Conservation (phyloP, 805 yeast genomes). For the Clavispora vitiphila region DNA sequence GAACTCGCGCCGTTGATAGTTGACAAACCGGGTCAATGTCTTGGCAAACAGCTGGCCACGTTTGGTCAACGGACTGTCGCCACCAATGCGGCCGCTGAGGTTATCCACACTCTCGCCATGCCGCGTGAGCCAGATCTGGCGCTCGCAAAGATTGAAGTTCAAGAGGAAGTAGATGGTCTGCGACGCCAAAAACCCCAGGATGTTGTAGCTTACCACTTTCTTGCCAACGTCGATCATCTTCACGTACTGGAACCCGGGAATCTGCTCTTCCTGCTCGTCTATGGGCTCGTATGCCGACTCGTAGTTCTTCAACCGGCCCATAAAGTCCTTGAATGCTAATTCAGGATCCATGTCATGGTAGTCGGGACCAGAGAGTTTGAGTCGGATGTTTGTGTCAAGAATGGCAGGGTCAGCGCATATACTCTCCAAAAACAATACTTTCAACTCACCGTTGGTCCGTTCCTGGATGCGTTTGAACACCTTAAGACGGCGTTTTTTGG, state of each 20-base stretch:
- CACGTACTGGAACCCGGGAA: conserved; percentile 69
- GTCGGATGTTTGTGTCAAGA: conserved; percentile 75
- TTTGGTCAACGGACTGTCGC: conserved; percentile 75
- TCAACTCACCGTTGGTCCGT: conserved; percentile 56
- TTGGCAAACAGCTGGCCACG: conserved; percentile 73
- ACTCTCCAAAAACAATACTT: conserved; percentile 81
- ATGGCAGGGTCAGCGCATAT: conserved; percentile 76
- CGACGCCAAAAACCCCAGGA: conserved; percentile 82
- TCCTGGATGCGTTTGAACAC: conserved; percentile 54
- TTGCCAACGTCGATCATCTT: conserved; percentile 96
- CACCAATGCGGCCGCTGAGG: conserved; percentile 83
- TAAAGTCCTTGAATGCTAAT: conserved; percentile 71
- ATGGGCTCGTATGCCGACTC: conserved; percentile 88
- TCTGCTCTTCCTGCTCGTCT: conserved; percentile 70
- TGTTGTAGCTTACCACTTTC: conserved; percentile 87
- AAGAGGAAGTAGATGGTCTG: conserved; percentile 88
- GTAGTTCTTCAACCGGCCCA: conserved; percentile 74
- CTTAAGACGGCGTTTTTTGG: conserved; percentile 55
- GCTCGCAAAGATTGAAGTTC: conserved; percentile 74
- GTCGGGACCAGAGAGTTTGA: conserved; percentile 91
- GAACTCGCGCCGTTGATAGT: conserved; percentile 64
- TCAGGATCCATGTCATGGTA: conserved; percentile 81
- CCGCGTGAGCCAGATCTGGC: conserved; percentile 92
- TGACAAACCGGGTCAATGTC: conserved; percentile 72
- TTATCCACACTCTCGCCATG: conserved; percentile 93